Conservation (phyloP, 164 flowering plant genomes). For the Umbilicus rupestris region DNA sequence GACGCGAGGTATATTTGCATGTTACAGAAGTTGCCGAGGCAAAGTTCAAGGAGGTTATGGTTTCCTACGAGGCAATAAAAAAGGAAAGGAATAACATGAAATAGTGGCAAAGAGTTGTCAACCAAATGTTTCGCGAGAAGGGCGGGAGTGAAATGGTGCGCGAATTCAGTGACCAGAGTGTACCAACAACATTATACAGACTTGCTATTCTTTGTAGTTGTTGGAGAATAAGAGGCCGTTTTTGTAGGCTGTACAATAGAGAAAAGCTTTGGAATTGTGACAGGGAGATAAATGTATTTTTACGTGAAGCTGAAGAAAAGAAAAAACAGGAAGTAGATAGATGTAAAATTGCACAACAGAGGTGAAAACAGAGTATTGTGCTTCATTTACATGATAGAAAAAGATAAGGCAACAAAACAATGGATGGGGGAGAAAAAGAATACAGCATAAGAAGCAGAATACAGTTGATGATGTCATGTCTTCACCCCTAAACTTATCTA, state of each 20-base stretch:
- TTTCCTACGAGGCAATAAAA: constrained; percentile 84
- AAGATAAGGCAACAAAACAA: too few species aligned
- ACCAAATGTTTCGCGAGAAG: background rate
- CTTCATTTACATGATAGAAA: too few species aligned
- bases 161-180: background rate
- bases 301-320: background rate
- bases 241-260: background rate
- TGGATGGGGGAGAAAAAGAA: too few species aligned
- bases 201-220: background rate
- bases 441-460: too few species aligned
- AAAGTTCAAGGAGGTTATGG: constrained; percentile 88
- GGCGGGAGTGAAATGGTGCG: background rate
- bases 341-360: too few species aligned
- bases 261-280: too few species aligned
- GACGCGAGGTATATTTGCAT: constrained; percentile 2
- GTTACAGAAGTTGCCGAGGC: constrained; percentile 83
- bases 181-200: background rate
- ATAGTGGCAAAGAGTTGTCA: background rate
- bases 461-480: background rate
- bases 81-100: constrained; percentile 46
- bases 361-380: too few species aligned
- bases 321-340: background rate
- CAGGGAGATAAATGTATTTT: too few species aligned
- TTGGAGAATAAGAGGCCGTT: background rate
- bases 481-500: background rate